Evolutionary conservation across 1,284 basidiomycete species (phyloP), one percentile per base, ranked within the genome.

Genomic region (Ceratobasidium sp.): DNA sequence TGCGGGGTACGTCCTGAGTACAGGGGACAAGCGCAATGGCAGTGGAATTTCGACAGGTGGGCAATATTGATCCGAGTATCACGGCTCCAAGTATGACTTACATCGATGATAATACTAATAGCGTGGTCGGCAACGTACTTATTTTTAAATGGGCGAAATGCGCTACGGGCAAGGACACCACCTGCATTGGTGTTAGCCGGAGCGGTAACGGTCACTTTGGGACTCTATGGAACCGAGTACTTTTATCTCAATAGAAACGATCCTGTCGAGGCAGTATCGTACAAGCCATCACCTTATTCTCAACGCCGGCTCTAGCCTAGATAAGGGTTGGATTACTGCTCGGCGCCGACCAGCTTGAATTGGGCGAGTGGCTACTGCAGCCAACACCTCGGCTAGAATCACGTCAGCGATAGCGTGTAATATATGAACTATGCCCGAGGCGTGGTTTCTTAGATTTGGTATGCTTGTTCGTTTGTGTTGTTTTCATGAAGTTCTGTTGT

Each of bases 121-220:
- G 82, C 82, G 1, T 82, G 82, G 81, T 79, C 82, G 8, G 73
- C 82, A 50, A 81, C 77, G 27, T 83, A 83, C 69, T 76, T 83
- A 41, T 75, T 82, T 29, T 67, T 82, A 36, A 79, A 82, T 52
- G 72, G 77, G 2, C 74, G 78, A 25, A 76, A 74, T 42, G 77
- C 81, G 0, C 42, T 79, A 1, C 76, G 71, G 0, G 80, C 79
- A 0, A 74, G 79, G 2, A 76, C 77, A 71, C 71, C 74, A 0
- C 44, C 79, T 0, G 76, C 81, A 16, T 71, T 81, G 14, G 73
- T 75, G 0, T 73, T 83, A 66, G 75, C 76, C 8, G 74, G 71
- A 1, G 80, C 79, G 6, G 75, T 80, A 0, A 68, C 75, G 2
- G 74, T 73, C 7, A 78, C 77, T 52, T 76, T 80, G 0, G 74